Percentiles rank a stretch among this genome's conserved stretches.
phyloP scores from a whole-genome alignment of 768 basidiomycete species.

The Suillus plorans region DNA sequence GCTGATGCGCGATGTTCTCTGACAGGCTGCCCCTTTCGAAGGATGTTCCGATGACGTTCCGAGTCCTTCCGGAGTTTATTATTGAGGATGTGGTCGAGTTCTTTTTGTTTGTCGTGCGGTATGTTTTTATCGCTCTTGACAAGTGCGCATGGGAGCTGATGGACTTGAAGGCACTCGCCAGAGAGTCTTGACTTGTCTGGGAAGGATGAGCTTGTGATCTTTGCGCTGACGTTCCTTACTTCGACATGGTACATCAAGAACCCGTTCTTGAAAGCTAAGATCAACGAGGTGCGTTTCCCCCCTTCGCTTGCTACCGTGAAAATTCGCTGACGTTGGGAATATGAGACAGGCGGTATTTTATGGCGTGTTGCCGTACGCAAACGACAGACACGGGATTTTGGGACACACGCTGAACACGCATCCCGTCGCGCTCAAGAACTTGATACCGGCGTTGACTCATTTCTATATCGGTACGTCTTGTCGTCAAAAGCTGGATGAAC shows the following conservation, averaged over 20 bases:
- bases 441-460: conserved; percentile 88
- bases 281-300: conserved; percentile 70
- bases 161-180: conserved; percentile 53
- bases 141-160: neutral
- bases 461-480: conserved; percentile 83
- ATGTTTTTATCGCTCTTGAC: conserved; percentile 20
- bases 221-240: conserved; percentile 86
- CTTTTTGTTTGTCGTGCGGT: conserved; percentile 82
- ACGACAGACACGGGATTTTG: conserved; percentile 70
- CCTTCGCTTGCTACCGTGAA: neutral
- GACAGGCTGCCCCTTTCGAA: conserved; percentile 81
- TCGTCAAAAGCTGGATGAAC: neutral
- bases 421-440: conserved; percentile 78
- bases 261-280: conserved; percentile 94
- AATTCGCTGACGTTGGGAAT: conserved; percentile 6
- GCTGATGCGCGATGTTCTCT: neutral
- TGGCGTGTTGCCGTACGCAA: conserved; percentile 65
- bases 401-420: conserved; percentile 83
- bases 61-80: conserved; percentile 89
- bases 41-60: conserved; percentile 83
- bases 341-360: conserved; percentile 65
- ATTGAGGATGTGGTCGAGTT: conserved; percentile 94
- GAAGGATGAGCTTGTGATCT: conserved; percentile 83
- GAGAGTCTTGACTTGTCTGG: conserved; percentile 83
- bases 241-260: conserved; percentile 99